Evolutionary conservation across 148 eudicot genomes (phyloP).

Genomic region (Silene latifolia): DNA sequence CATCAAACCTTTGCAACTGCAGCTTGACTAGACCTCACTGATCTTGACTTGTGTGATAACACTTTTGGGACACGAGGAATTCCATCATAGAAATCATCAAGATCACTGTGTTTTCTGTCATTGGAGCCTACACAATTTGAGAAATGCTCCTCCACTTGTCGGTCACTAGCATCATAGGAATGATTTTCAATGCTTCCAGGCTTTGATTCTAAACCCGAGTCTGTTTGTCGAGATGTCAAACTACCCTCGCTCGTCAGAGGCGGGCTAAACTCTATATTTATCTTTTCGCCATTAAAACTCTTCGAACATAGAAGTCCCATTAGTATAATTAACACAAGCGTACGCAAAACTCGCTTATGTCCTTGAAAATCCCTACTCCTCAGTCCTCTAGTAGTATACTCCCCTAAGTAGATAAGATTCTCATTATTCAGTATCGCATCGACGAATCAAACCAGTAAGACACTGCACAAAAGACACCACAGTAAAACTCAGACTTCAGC

Average conservation of each 20-base stretch:
- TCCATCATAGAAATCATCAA: slow-evolving; percentile 85
- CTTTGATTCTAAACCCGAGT: slow-evolving; percentile 12
- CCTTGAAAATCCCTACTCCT: slow-evolving; percentile 8
- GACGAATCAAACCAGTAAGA: background rate
- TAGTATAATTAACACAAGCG: slow-evolving; percentile 14
- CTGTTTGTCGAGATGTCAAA: slow-evolving; percentile 2
- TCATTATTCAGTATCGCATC: slow-evolving; percentile 7
- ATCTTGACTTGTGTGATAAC: slow-evolving; percentile 55
- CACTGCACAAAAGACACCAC: slow-evolving; percentile 3
- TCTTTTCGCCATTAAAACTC: slow-evolving; percentile 22
- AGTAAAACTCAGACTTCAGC: background rate
- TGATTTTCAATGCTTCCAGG: slow-evolving; percentile 23
- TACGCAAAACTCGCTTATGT: background rate
- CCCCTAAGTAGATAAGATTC: slow-evolving; percentile 7
- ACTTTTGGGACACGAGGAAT: slow-evolving; percentile 61
- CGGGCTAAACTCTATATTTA: slow-evolving; percentile 16
- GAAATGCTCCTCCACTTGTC: slow-evolving; percentile 23
- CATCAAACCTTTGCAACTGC: slow-evolving; percentile 45
- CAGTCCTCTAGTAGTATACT: slow-evolving; percentile 8
- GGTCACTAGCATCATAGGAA: slow-evolving; percentile 14
- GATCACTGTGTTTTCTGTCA: slow-evolving; percentile 25
- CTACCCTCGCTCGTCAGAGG: slow-evolving; percentile 17
- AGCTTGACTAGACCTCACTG: slow-evolving; percentile 55
- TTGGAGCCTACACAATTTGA: slow-evolving; percentile 12
- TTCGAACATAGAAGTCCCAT: slow-evolving; percentile 35